phyloP scores from a whole-genome alignment of 169 alveolate genomes.

The Plasmodium chabaudi region DNA sequence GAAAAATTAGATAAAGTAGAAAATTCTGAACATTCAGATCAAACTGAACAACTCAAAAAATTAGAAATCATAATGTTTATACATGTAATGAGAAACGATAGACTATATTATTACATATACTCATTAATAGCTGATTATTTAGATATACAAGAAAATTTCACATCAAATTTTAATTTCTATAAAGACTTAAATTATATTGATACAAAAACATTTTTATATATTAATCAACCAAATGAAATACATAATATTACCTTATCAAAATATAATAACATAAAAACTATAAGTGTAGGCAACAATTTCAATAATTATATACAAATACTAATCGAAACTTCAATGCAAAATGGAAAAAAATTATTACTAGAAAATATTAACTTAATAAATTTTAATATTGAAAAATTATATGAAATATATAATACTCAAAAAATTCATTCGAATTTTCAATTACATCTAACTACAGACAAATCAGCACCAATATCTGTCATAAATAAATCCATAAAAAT shows the following conservation, averaged over 20 bases:
- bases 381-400: constrained; percentile 66
- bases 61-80: constrained; percentile 57
- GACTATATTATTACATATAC: constrained; percentile 43
- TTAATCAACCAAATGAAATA: constrained; percentile 6
- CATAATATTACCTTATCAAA: constrained; percentile 26
- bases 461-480: constrained; percentile 16
- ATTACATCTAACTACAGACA: constrained; percentile 44
- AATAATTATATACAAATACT: constrained; percentile 66
- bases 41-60: neutral
- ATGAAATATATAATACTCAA: constrained; percentile 56
- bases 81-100: constrained; percentile 64
- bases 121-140: constrained; percentile 30
- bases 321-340: constrained; percentile 67
- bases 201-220: constrained; percentile 64
- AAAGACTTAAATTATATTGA: constrained; percentile 61
- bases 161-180: constrained; percentile 3
- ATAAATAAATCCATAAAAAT: constrained; percentile 58
- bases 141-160: constrained; percentile 50
- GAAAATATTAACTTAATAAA: constrained; percentile 65
- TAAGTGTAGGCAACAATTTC: constrained; percentile 66
- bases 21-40: too few relatives aligned
- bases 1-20: constrained; percentile 13
- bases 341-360: constrained; percentile 64
- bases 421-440: constrained; percentile 72
- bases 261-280: constrained; percentile 48